Evolutionary conservation across 164 flowering plant species (phyloP).

Genomic region (Saururus chinensis): DNA sequence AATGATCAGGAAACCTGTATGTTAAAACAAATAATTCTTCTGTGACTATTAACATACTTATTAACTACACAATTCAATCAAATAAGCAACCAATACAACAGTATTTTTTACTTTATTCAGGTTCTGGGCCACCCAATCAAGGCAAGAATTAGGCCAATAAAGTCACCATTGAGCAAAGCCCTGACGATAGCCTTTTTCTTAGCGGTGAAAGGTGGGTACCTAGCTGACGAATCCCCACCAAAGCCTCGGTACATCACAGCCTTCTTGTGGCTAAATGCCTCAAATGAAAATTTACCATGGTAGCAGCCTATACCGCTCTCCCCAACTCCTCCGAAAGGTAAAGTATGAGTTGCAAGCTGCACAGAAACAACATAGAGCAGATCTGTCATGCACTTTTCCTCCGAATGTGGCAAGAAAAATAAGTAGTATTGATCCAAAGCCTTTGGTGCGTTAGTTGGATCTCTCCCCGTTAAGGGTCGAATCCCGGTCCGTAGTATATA

Average conservation of each 20-base stretch:
- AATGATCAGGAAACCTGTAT: too few relatives aligned
- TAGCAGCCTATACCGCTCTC: constrained; percentile 87
- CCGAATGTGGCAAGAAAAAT: neutral
- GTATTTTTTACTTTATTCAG: too few relatives aligned
- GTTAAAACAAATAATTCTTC: too few relatives aligned
- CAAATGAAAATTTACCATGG: constrained; percentile 83
- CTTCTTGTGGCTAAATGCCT: constrained; percentile 83
- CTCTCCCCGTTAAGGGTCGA: too few relatives aligned
- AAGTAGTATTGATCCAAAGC: too few relatives aligned
- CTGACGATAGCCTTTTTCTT: constrained; percentile 43
- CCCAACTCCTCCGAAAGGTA: constrained; percentile 96
- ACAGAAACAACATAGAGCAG: neutral
- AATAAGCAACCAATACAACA: too few relatives aligned
- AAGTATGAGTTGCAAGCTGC: constrained; percentile 44
- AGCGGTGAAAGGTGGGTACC: constrained; percentile 75
- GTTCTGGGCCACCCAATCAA: constrained; percentile 15
- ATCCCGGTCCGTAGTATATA: neutral
- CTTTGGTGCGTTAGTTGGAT: neutral
- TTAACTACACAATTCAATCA: too few relatives aligned
- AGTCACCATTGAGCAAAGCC: constrained; percentile 44
- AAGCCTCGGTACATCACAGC: constrained; percentile 63
- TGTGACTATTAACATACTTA: too few relatives aligned
- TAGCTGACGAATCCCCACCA: constrained; percentile 48
- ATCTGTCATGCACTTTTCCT: neutral
- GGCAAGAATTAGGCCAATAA: constrained; percentile 37